Percentiles rank a stretch among this genome's conserved stretches.
phyloP scores from a whole-genome alignment of 352 stramenopile genomes.

The Nothophytophthora sp. region DNA sequence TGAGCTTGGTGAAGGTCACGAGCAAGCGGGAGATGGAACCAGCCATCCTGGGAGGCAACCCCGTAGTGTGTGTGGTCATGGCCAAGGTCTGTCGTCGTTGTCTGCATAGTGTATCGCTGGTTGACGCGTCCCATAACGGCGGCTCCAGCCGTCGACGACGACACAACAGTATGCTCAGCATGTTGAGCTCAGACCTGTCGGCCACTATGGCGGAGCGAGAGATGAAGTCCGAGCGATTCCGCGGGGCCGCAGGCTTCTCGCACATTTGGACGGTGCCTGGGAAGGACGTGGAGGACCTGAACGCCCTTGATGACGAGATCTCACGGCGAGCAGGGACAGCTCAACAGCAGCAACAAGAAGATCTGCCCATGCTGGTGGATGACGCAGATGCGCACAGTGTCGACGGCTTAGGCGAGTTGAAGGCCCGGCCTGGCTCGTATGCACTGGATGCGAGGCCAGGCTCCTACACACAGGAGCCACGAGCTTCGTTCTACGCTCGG shows the following conservation, averaged over 20 bases:
- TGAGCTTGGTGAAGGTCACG: conserved; percentile 28
- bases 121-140: conserved; percentile 32
- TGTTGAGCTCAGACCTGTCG: not conserved
- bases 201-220: not conserved
- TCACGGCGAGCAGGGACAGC: not conserved
- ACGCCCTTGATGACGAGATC: conserved; percentile 22
- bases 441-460: conserved; percentile 19
- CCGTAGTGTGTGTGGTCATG: conserved; percentile 42
- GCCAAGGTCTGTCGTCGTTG: conserved; percentile 67
- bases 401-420: conserved; percentile 30
- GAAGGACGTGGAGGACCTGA: conserved; percentile 26
- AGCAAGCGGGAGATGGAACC: conserved; percentile 20
- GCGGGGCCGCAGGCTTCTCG: conserved; percentile 2
- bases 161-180: conserved; percentile 19
- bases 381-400: conserved; percentile 37
- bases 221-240: not conserved
- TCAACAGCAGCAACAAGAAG: conserved; percentile 10
- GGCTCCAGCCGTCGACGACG: conserved; percentile 19
- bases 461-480: conserved; percentile 23
- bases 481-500: no score
- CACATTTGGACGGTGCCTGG: conserved; percentile 27
- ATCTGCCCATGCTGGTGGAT: conserved; percentile 38
- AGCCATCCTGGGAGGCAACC: conserved; percentile 20
- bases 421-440: conserved; percentile 15
- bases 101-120: conserved; percentile 48